Evolutionary conservation across 176 grass and related monocot species (phyloP), one percentile per base, ranked within the genome.

Genomic region (Tillandsia leiboldiana): DNA sequence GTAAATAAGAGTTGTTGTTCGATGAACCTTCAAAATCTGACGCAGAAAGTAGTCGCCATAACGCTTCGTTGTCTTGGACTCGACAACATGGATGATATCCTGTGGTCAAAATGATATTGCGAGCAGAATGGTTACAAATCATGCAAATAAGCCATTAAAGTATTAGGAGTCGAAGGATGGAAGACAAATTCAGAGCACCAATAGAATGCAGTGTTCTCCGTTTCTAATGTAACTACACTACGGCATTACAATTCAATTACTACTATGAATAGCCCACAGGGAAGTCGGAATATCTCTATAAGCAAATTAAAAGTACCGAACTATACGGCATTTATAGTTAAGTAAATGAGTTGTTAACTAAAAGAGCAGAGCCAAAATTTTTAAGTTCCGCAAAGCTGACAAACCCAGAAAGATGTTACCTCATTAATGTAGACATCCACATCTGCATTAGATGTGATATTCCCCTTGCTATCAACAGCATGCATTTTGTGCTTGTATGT

Each of bases 401-500:
- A 42, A 42, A 42, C 4, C 33, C 4, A 49, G 22, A 70, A 17
- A 29, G 52, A 48, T 20, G 58, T 77, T 84, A 93, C 94, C 87
- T 93, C 89, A 66, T 74, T 71, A 56, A 93, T 87, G 57, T 93
- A 99, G 75, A 93, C 93, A 77, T 99, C 89, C 26, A 93, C 77
- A 76, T 99, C 94, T 61, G 89, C 80, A 80, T 86, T 99, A 14
- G 94, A 87, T 64, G 91, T 75, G 26, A 90, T 85, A 70, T 93
- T 99, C 56, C 89, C 94, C 64, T 93, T 83, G 78, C 70, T 86
- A 80, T 90, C 84, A 71, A 91, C 82, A 57, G 89, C 80, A 79
- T 99, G 89, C 94, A 99, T 93, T 79, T 99, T 99, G 63, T 93
- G 94, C 64, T 99, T 99, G 87, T 90, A 99, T 70, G 89, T 90